These are phyloP conservation scores for Mortierella hygrophila DNA, from an alignment of 192 early-diverging fungal genomes.

Conservation along the genomic window DNA sequence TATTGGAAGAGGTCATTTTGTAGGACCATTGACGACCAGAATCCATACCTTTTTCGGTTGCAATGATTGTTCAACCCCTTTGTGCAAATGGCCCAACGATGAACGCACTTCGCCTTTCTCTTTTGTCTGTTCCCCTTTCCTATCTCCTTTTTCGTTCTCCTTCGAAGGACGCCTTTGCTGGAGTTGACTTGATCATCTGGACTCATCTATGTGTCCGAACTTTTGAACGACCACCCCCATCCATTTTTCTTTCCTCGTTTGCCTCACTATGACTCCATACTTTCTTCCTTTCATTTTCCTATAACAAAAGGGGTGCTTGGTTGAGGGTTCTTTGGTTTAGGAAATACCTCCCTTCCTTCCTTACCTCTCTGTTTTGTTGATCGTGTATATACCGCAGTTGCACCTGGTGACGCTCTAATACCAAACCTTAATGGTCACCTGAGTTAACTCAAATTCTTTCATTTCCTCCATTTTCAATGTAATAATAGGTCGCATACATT, in stretches of 20 bases:
- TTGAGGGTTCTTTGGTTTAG: neutral
- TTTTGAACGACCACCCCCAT: neutral
- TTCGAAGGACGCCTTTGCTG: too few species aligned
- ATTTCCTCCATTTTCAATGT: conserved; percentile 16
- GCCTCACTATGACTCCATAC: neutral
- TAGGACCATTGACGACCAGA: neutral
- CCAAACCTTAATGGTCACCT: neutral
- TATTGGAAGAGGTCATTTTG: neutral
- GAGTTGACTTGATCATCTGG: neutral
- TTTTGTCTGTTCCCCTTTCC: neutral
- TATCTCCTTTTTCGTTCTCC: neutral
- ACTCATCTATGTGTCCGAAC: neutral
- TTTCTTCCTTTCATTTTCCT: neutral
- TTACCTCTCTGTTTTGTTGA: neutral
- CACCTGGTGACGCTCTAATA: neutral
- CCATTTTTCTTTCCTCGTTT: neutral
- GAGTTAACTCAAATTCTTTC: neutral
- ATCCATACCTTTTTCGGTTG: conserved; percentile 40
- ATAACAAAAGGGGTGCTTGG: neutral
- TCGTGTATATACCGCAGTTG: neutral
- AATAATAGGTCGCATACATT: conserved; percentile 77
- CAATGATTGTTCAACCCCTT: neutral
- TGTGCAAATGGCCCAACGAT: neutral
- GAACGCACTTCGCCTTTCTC: conserved; percentile 5
- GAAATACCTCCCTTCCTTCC: neutral